Evolutionary conservation across 176 grass and related monocot species (phyloP).

Genomic region (Oryza glaberrima): DNA sequence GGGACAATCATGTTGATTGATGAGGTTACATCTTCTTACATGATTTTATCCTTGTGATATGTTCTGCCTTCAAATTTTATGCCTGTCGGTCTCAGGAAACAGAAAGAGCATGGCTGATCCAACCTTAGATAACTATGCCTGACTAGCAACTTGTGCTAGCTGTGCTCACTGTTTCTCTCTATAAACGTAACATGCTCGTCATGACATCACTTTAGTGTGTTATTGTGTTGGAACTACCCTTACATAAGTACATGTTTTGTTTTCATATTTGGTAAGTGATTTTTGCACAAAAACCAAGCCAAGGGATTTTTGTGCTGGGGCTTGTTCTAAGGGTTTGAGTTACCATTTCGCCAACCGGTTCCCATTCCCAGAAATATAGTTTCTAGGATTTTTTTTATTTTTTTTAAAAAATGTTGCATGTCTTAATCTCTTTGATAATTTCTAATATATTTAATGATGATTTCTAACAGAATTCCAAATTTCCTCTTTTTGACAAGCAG

Average conservation of each 20-base stretch:
- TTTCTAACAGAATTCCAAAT: slow-evolving; percentile 3
- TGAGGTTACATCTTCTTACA: slow-evolving; percentile 62
- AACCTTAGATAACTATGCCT: background rate
- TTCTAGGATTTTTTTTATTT: background rate
- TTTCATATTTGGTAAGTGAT: background rate
- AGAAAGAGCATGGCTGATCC: background rate
- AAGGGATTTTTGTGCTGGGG: background rate
- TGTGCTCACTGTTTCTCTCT: background rate
- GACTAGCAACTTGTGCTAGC: background rate
- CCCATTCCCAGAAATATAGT: background rate
- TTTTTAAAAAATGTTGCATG: background rate
- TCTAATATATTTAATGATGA: background rate
- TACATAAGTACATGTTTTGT: background rate
- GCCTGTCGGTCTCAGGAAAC: background rate
- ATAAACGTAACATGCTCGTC: background rate
- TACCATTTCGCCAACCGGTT: slow-evolving; percentile 8
- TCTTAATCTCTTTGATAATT: background rate
- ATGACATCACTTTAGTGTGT: background rate
- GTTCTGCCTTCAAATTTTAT: background rate
- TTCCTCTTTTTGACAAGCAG: slow-evolving; percentile 47
- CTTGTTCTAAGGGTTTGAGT: background rate
- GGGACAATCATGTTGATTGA: slow-evolving; percentile 90
- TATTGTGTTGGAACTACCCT: background rate
- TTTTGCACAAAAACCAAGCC: background rate
- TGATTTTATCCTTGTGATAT: slow-evolving; percentile 25